These are phyloP conservation scores for Lactifluus piperatus DNA, from an alignment of 768 basidiomycete genomes.

Conservation along the genomic window DNA sequence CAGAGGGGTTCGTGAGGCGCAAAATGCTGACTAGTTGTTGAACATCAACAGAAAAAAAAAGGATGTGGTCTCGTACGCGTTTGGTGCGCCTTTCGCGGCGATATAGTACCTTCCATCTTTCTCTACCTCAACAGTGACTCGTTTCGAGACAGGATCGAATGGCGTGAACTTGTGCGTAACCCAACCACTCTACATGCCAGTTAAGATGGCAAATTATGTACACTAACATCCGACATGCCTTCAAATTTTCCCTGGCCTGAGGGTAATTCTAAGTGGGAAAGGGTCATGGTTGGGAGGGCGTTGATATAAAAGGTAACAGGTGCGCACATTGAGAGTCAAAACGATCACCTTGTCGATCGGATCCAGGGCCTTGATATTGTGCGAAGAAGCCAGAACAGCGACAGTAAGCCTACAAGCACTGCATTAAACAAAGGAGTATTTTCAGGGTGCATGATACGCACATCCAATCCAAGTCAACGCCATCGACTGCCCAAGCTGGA, in stretches of 20 bases:
- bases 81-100: slow-evolving; percentile 40
- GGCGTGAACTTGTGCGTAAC: slow-evolving; percentile 38
- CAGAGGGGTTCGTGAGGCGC: slow-evolving; percentile 30
- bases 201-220: neutral
- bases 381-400: slow-evolving; percentile 39
- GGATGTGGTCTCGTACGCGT: slow-evolving; percentile 25
- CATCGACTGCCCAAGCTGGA: slow-evolving; percentile 20
- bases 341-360: slow-evolving; percentile 43
- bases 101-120: slow-evolving; percentile 35
- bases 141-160: slow-evolving; percentile 44
- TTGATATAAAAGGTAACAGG: neutral
- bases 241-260: slow-evolving; percentile 32
- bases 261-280: slow-evolving; percentile 30
- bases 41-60: neutral
- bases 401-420: slow-evolving; percentile 26
- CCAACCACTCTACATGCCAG: slow-evolving; percentile 31
- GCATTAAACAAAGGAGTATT: neutral
- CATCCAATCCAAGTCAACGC: slow-evolving; percentile 29
- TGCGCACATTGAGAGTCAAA: slow-evolving; percentile 30
- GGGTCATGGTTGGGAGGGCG: neutral
- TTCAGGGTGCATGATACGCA: neutral
- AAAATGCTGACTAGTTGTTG: slow-evolving; percentile 28
- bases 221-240: neutral
- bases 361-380: slow-evolving; percentile 38
- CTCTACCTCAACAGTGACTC: slow-evolving; percentile 41